These are phyloP conservation scores for Mycena olivaceomarginata DNA, from an alignment of 768 basidiomycete species.

Conservation along the genomic window DNA sequence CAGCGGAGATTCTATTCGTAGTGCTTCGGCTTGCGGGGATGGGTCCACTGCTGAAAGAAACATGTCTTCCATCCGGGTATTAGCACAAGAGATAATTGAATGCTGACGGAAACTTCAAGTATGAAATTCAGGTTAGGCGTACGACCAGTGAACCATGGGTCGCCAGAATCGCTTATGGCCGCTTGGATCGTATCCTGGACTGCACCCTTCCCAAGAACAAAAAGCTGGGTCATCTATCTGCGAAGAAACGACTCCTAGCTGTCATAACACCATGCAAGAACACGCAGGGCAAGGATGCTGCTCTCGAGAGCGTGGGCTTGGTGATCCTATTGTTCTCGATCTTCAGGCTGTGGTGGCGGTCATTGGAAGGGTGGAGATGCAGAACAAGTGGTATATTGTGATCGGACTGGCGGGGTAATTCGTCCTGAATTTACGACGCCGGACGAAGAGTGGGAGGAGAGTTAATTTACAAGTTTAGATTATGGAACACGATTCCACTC, in stretches of 20 bases:
- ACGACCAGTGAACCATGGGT: background rate
- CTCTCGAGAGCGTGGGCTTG: background rate
- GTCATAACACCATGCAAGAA: constrained; percentile 9
- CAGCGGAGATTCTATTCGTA: constrained; percentile 13
- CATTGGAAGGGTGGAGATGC: background rate
- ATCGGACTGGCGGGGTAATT: constrained; percentile 22
- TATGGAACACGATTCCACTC: too few species aligned
- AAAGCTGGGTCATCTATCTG: background rate
- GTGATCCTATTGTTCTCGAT: background rate
- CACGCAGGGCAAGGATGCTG: constrained; percentile 14
- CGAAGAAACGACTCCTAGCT: background rate
- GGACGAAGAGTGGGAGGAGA: too few species aligned
- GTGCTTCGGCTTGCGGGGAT: constrained; percentile 6
- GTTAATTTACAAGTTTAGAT: too few species aligned
- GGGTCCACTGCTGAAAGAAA: constrained; percentile 12
- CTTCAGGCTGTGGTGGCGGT: constrained; percentile 19
- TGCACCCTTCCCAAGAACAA: background rate
- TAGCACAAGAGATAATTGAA: too few species aligned
- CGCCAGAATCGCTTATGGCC: background rate
- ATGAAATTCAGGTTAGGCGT: background rate
- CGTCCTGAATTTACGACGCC: background rate
- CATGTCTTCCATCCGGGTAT: constrained; percentile 27
- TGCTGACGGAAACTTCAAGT: background rate
- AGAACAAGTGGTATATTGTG: constrained; percentile 1
- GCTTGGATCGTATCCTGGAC: background rate